Percentiles rank a stretch among this genome's conserved stretches.
Conservation (phyloP, 805 yeast species). For the Ascoidea rubescens region DNA sequence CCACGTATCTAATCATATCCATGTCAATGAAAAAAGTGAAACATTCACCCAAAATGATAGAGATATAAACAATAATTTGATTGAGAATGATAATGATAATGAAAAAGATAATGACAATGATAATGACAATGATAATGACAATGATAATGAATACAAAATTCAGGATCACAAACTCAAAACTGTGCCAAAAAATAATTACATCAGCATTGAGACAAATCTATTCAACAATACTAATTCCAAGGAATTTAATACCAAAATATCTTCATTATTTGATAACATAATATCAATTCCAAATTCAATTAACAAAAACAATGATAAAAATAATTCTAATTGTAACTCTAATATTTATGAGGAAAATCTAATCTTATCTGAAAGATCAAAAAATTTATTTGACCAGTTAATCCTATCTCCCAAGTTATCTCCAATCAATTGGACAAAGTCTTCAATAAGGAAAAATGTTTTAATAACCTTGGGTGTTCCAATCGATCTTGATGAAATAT, state of each 20-base stretch:
- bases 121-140: neutral
- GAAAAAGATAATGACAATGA: neutral
- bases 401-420: constrained; percentile 32
- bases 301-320: neutral
- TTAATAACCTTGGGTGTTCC: constrained; percentile 60
- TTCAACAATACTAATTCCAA: neutral
- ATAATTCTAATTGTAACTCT: neutral
- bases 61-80: constrained; percentile 1
- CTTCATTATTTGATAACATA: neutral
- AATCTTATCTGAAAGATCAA: constrained; percentile 21
- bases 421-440: constrained; percentile 58
- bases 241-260: neutral
- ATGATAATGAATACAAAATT: neutral
- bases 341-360: neutral
- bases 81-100: neutral
- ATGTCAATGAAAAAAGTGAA: constrained; percentile 2
- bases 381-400: constrained; percentile 30
- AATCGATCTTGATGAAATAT: constrained; percentile 47
- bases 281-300: neutral
- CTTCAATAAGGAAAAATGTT: constrained; percentile 49
- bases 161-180: neutral
- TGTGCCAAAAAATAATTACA: too few relatives aligned
- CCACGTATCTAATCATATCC: neutral
- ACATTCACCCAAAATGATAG: constrained; percentile 1
- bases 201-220: too few relatives aligned